These are phyloP conservation scores for Crepidotus variabilis DNA, from an alignment of 768 basidiomycete genomes.

Conservation along the genomic window DNA sequence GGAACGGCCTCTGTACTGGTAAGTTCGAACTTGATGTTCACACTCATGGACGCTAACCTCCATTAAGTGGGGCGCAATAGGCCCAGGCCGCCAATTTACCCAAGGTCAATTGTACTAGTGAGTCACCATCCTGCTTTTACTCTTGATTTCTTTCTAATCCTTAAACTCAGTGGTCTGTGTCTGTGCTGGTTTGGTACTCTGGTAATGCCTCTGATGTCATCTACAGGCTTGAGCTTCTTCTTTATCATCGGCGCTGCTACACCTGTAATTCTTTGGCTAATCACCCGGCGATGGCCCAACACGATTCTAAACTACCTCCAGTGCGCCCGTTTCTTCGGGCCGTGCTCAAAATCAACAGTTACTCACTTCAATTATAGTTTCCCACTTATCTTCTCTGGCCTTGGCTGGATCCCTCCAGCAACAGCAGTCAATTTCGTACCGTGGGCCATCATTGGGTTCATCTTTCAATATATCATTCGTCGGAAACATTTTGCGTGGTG, in stretches of 20 bases:
- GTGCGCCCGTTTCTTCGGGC: no score
- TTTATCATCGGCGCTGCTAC: conserved; percentile 73
- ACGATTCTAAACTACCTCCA: conserved; percentile 60
- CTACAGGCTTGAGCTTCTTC: conserved; percentile 59
- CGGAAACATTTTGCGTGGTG: conserved; percentile 64
- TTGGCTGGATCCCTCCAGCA: conserved; percentile 61
- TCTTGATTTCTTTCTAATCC: background rate
- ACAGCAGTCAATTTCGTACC: conserved; percentile 65
- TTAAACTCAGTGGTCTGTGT: background rate
- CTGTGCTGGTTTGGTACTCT: background rate
- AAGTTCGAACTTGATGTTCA: background rate
- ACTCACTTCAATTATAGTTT: conserved; percentile 50
- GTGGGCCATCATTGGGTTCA: conserved; percentile 62
- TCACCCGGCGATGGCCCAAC: conserved; percentile 59
- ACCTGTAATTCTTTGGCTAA: conserved; percentile 52
- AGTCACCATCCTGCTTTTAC: background rate
- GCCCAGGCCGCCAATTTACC: conserved; percentile 70
- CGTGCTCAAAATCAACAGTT: conserved; percentile 50
- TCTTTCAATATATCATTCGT: conserved; percentile 62
- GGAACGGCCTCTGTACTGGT: conserved; percentile 62
- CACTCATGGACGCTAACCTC: background rate
- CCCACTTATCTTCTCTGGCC: conserved; percentile 53
- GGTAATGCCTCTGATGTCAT: background rate
- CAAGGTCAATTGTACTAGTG: conserved; percentile 52
- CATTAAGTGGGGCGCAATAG: conserved; percentile 75